phyloP scores from a whole-genome alignment of 352 stramenopile genomes.

The Phytophthora uliginosa region DNA sequence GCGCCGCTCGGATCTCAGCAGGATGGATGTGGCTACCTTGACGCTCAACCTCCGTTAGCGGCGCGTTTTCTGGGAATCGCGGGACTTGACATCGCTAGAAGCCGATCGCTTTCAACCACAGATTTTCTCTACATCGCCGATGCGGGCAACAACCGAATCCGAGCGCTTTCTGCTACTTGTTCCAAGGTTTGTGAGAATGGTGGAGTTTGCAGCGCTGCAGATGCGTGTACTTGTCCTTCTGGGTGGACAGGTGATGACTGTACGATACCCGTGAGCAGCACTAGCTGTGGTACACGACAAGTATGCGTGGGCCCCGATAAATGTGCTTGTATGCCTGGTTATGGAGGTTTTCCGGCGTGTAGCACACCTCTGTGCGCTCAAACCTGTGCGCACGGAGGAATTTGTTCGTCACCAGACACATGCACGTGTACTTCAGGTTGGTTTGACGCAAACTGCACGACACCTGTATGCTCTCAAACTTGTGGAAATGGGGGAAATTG shows the following conservation, averaged over 20 bases:
- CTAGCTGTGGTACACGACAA: slow-evolving; percentile 63
- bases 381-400: slow-evolving; percentile 88
- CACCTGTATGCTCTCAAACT: slow-evolving; percentile 96
- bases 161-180: slow-evolving; percentile 92
- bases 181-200: slow-evolving; percentile 97
- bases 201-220: slow-evolving; percentile 86
- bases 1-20: slow-evolving; percentile 83
- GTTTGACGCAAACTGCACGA: slow-evolving; percentile 98
- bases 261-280: slow-evolving; percentile 75
- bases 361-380: slow-evolving; percentile 91
- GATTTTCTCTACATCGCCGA: slow-evolving; percentile 93
- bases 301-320: slow-evolving; percentile 94
- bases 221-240: slow-evolving; percentile 86
- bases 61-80: slow-evolving; percentile 71
- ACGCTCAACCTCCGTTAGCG: slow-evolving; percentile 88
- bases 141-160: slow-evolving; percentile 94
- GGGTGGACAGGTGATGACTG: slow-evolving; percentile 95
- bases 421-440: slow-evolving; percentile 93
- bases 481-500: slow-evolving; percentile 98
- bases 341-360: slow-evolving; percentile 79
- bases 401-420: slow-evolving; percentile 94
- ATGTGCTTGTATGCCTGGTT: slow-evolving; percentile 96
- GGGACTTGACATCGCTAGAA: slow-evolving; percentile 34
- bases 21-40: slow-evolving; percentile 87
- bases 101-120: slow-evolving; percentile 53